A percentile compares a stretch with the other conserved stretches of the same genome.
These are phyloP conservation scores for Fusarium chuoi DNA, from an alignment of 2,329 filamentous ascomycete species.

Conservation along the genomic window DNA sequence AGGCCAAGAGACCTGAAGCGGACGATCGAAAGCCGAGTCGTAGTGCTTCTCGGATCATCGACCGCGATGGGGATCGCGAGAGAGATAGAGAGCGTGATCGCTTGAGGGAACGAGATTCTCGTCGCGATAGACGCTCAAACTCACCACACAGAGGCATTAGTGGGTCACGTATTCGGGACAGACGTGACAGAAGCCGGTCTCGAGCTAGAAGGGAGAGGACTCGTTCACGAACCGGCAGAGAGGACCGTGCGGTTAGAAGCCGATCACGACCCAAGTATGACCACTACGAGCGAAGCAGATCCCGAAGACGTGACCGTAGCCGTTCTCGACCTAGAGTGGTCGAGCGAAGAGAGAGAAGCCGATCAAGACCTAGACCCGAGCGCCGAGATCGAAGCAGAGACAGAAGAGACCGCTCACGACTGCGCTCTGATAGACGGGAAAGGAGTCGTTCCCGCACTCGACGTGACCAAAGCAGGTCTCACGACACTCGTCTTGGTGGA, in stretches of 20 bases:
- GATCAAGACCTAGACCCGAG: slow-evolving; percentile 41
- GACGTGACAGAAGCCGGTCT: slow-evolving; percentile 52
- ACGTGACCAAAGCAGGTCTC: slow-evolving; percentile 47
- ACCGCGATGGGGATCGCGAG: slow-evolving; percentile 42
- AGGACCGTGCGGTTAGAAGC: slow-evolving; percentile 48
- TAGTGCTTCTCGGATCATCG: slow-evolving; percentile 46
- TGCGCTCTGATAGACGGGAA: slow-evolving; percentile 44
- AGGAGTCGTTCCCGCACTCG: slow-evolving; percentile 48
- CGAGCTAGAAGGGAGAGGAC: slow-evolving; percentile 52
- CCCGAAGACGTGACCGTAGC: slow-evolving; percentile 51
- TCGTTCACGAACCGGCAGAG: slow-evolving; percentile 52
- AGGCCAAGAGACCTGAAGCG: slow-evolving; percentile 39
- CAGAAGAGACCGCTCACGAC: slow-evolving; percentile 44
- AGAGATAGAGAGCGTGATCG: slow-evolving; percentile 45
- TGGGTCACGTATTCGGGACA: slow-evolving; percentile 47
- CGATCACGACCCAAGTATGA: slow-evolving; percentile 49
- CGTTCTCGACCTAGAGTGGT: slow-evolving; percentile 48
- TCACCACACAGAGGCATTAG: slow-evolving; percentile 52
- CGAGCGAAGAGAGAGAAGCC: slow-evolving; percentile 49
- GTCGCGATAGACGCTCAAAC: slow-evolving; percentile 51
- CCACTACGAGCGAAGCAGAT: slow-evolving; percentile 50
- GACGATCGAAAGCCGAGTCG: slow-evolving; percentile 49
- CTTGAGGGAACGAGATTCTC: slow-evolving; percentile 42
- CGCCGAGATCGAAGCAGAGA: slow-evolving; percentile 47
- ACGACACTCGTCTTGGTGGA: slow-evolving; percentile 34